These are phyloP conservation scores for Pseudocercospora vitis DNA, from an alignment of 2,329 filamentous ascomycete species.

Conservation along the genomic window DNA sequence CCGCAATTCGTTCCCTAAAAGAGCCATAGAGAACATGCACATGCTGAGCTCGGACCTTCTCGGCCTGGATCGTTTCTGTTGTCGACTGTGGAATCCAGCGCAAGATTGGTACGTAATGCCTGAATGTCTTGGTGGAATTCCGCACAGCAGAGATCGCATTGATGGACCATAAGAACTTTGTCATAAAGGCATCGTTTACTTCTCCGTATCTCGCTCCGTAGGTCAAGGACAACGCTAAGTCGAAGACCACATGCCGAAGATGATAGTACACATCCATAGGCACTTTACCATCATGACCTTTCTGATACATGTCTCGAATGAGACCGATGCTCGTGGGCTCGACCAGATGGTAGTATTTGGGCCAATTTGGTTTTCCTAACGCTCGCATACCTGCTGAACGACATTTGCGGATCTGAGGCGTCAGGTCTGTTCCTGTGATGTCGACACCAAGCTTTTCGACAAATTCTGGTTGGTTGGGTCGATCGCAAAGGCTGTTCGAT, in stretches of 20 bases:
- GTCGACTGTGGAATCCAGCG: constrained; percentile 5
- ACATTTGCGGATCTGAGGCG: constrained; percentile 11
- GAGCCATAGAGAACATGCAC: neutral
- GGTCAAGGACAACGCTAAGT: constrained; percentile 9
- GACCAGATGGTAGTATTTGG: constrained; percentile 12
- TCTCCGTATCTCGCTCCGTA: constrained; percentile 10
- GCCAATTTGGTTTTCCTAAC: constrained; percentile 10
- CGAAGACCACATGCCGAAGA: constrained; percentile 12
- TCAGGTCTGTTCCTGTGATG: constrained; percentile 11
- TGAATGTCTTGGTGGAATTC: constrained; percentile 5
- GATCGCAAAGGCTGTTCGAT: constrained; percentile 9
- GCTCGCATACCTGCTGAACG: constrained; percentile 12
- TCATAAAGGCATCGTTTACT: constrained; percentile 11
- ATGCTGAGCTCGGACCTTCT: constrained; percentile 4
- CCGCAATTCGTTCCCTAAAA: constrained; percentile 1
- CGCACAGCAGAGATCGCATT: constrained; percentile 14
- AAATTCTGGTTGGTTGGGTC: constrained; percentile 13
- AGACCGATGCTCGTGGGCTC: constrained; percentile 9
- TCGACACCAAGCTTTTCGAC: constrained; percentile 15
- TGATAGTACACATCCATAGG: constrained; percentile 11
- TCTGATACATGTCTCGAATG: constrained; percentile 3
- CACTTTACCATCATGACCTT: constrained; percentile 6
- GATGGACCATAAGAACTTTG: constrained; percentile 8
- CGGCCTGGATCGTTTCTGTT: constrained; percentile 8
- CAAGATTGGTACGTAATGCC: constrained; percentile 11